A percentile compares a stretch with the other conserved stretches of the same genome.
These are phyloP conservation scores for Cudoniella acicularis DNA, from an alignment of 495 filamentous ascomycete genomes.

Conservation along the genomic window DNA sequence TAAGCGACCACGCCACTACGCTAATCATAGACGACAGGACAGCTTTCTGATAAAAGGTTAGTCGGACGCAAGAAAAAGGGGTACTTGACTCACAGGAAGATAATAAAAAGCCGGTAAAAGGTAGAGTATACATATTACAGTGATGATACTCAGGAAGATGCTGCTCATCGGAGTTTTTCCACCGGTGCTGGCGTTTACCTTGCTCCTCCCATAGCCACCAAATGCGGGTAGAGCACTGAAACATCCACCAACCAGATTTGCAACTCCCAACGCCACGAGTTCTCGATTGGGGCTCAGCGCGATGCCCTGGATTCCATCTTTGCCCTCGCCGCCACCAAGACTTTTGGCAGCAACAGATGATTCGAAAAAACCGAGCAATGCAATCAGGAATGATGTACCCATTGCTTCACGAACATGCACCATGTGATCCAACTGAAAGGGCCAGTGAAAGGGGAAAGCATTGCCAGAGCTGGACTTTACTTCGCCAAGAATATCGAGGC, in stretches of 20 bases:
- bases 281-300: slow-evolving; percentile 88
- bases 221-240: slow-evolving; percentile 92
- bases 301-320: slow-evolving; percentile 66
- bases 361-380: slow-evolving; percentile 95
- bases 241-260: slow-evolving; percentile 85
- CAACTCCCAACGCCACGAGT: slow-evolving; percentile 85
- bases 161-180: slow-evolving; percentile 91
- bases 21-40: slow-evolving; percentile 92
- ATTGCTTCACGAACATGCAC: slow-evolving; percentile 80
- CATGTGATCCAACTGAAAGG: slow-evolving; percentile 71
- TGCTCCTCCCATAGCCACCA: slow-evolving; percentile 93
- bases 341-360: slow-evolving; percentile 96
- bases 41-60: slow-evolving; percentile 65
- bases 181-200: slow-evolving; percentile 88
- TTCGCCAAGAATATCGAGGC: slow-evolving; percentile 79
- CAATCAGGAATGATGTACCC: slow-evolving; percentile 90
- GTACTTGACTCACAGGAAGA: slow-evolving; percentile 64
- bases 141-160: slow-evolving; percentile 77
- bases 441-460: slow-evolving; percentile 79
- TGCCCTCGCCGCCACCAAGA: slow-evolving; percentile 57
- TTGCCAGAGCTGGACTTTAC: slow-evolving; percentile 64
- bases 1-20: slow-evolving; percentile 88
- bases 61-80: slow-evolving; percentile 4
- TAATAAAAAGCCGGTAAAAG: slow-evolving; percentile 92
- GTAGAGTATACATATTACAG: slow-evolving; percentile 72